These are phyloP conservation scores for Neurospora sp. DNA, from an alignment of 495 filamentous ascomycete species.

Conservation along the genomic window DNA sequence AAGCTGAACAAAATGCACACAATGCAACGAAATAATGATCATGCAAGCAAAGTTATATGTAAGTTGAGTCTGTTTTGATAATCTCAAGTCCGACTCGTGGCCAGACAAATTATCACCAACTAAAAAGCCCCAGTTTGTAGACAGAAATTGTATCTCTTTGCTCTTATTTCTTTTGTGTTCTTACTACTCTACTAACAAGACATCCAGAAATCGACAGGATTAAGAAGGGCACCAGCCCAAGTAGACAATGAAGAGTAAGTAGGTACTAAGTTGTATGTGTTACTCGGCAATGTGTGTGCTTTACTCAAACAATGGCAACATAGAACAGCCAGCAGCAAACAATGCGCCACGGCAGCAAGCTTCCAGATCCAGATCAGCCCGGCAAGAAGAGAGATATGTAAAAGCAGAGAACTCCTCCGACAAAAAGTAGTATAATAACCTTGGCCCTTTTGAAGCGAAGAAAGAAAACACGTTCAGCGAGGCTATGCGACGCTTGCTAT, in stretches of 20 bases:
- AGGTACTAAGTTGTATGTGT: not conserved
- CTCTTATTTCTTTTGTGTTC: not conserved
- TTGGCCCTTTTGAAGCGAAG: not conserved
- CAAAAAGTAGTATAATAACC: not conserved
- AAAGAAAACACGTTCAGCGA: not conserved
- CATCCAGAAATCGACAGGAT: not conserved
- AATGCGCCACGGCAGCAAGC: not conserved
- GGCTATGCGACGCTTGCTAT: not conserved
- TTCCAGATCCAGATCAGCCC: not conserved
- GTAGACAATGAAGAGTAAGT: not conserved
- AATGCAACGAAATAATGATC: no score
- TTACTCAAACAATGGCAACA: not conserved
- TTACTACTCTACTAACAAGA: not conserved
- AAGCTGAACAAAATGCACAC: no score
- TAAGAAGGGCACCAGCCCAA: not conserved
- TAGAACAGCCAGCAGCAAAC: not conserved
- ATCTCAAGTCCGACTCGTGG: no score
- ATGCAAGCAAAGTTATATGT: no score
- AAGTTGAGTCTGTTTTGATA: no score
- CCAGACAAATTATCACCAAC: not conserved
- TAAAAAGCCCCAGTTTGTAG: not conserved
- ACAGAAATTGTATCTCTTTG: not conserved
- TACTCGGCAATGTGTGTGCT: not conserved
- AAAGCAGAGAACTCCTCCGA: not conserved
- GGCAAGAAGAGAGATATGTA: not conserved